Evolutionary conservation across 129 eudicot genomes (phyloP).

Genomic region (Erigeron canadensis): DNA sequence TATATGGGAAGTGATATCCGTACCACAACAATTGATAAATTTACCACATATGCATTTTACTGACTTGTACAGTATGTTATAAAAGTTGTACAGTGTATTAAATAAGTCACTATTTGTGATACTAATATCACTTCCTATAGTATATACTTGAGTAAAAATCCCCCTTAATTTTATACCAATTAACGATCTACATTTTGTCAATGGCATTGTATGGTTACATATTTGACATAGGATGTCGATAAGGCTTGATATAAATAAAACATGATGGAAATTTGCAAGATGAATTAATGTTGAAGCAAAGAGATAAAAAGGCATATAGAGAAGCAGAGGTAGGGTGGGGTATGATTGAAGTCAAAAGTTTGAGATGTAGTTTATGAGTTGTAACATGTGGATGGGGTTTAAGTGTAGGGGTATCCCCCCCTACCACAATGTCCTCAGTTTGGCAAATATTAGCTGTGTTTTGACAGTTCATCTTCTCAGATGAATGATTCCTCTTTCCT

Average conservation of each 20-base stretch:
- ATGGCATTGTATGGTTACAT: too few relatives aligned
- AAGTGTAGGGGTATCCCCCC: slow-evolving; percentile 18
- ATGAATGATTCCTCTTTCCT: slow-evolving; percentile 20
- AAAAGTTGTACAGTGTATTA: too few relatives aligned
- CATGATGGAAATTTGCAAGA: neutral
- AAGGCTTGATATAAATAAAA: neutral
- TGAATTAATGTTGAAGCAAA: slow-evolving; percentile 32
- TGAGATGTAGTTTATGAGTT: slow-evolving; percentile 35
- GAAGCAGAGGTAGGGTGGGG: slow-evolving; percentile 16
- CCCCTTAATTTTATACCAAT: too few relatives aligned
- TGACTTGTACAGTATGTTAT: too few relatives aligned
- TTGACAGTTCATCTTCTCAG: slow-evolving; percentile 39
- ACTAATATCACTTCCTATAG: too few relatives aligned
- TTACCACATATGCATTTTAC: too few relatives aligned
- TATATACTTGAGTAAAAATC: too few relatives aligned
- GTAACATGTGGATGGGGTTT: slow-evolving; percentile 41
- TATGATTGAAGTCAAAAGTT: slow-evolving; percentile 32
- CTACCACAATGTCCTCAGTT: slow-evolving; percentile 29
- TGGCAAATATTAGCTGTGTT: slow-evolving; percentile 33
- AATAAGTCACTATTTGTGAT: too few relatives aligned
- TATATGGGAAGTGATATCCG: too few relatives aligned
- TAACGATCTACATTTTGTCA: too few relatives aligned
- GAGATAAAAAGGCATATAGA: neutral
- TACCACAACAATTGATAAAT: too few relatives aligned
- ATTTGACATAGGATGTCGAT: slow-evolving; percentile 3